Evolutionary conservation across 164 flowering plant genomes (phyloP).

Genomic region (Nelumbo lutea): DNA sequence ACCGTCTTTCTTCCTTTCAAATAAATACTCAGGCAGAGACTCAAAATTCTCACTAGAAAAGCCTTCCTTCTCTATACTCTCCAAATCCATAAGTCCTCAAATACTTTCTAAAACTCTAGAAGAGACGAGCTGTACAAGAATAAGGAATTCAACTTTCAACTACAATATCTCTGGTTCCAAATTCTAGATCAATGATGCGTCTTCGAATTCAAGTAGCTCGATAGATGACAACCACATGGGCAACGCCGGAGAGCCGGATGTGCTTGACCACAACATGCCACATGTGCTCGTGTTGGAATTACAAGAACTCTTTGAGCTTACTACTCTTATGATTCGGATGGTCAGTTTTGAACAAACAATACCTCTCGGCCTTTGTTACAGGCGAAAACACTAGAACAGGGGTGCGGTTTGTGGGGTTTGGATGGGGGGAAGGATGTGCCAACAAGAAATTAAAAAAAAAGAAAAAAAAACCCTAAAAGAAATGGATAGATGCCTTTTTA

Average conservation of each 20-base stretch:
- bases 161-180: constrained; percentile 46
- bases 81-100: constrained; percentile 22
- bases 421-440: too few relatives aligned
- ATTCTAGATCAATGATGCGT: constrained; percentile 43
- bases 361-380: too few relatives aligned
- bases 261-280: constrained; percentile 42
- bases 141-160: constrained; percentile 63
- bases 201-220: constrained; percentile 51
- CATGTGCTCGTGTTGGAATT: too few relatives aligned
- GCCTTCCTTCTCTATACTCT: constrained; percentile 22
- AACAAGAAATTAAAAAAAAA: too few relatives aligned
- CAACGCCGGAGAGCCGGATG: constrained; percentile 63
- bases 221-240: constrained; percentile 62
- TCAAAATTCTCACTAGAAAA: constrained; percentile 20
- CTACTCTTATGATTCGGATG: too few relatives aligned
- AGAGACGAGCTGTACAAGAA: constrained; percentile 44
- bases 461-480: too few relatives aligned
- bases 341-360: too few relatives aligned
- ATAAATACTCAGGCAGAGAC: constrained; percentile 22
- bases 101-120: constrained; percentile 38
- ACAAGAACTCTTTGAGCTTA: too few relatives aligned
- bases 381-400: too few relatives aligned
- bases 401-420: too few relatives aligned
- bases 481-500: too few relatives aligned
- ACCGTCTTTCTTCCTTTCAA: not conserved